A percentile compares a stretch with the other conserved stretches of the same genome.
Evolutionary conservation across 2,329 filamentous ascomycete genomes (phyloP).

Genomic region (Rutstroemia sydowiana): DNA sequence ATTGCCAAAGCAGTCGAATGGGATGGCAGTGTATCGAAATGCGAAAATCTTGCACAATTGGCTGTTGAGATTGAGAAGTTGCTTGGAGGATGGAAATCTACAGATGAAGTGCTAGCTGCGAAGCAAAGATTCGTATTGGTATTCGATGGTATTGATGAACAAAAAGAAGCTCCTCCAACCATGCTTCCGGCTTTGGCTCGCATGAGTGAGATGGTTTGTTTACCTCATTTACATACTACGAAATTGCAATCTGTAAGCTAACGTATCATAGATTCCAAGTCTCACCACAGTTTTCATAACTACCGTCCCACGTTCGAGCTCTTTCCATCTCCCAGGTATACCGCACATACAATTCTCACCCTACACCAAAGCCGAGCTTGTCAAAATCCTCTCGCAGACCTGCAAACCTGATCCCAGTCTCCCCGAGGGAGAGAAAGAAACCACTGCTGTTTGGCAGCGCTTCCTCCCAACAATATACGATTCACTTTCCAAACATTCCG

Average conservation of each 20-base stretch:
- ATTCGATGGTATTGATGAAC: slow-evolving; percentile 79
- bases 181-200: slow-evolving; percentile 74
- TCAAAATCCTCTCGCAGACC: slow-evolving; percentile 63
- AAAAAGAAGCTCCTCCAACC: slow-evolving; percentile 72
- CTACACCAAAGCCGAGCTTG: slow-evolving; percentile 74
- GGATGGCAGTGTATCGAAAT: slow-evolving; percentile 50
- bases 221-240: not conserved
- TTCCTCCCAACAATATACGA: slow-evolving; percentile 85
- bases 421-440: slow-evolving; percentile 39
- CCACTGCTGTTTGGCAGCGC: slow-evolving; percentile 65
- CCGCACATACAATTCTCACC: slow-evolving; percentile 77
- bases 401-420: slow-evolving; percentile 39
- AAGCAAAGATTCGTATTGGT: slow-evolving; percentile 65
- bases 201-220: slow-evolving; percentile 70
- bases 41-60: slow-evolving; percentile 74
- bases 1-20: slow-evolving; percentile 46
- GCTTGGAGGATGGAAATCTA: slow-evolving; percentile 33
- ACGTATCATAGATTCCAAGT: slow-evolving; percentile 59
- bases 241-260: slow-evolving; percentile 4
- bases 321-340: slow-evolving; percentile 62
- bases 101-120: slow-evolving; percentile 20
- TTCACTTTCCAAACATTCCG: slow-evolving; percentile 71
- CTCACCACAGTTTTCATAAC: slow-evolving; percentile 73
- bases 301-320: slow-evolving; percentile 59
- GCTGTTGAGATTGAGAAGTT: slow-evolving; percentile 63